These are phyloP conservation scores for Selenicereus undatus DNA, from an alignment of 148 eudicot species.

Conservation along the genomic window DNA sequence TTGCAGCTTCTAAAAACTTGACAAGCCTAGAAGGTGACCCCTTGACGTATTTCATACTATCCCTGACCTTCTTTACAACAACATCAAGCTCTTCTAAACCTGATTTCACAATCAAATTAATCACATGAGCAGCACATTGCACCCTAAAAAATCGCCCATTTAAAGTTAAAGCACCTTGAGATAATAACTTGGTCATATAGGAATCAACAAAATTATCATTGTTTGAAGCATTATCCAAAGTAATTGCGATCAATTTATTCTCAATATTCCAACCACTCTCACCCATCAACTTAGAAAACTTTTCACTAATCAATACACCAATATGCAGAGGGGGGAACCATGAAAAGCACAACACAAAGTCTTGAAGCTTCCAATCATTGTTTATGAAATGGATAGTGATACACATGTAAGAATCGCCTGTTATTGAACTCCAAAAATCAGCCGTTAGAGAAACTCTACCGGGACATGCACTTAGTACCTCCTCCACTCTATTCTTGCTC, in stretches of 20 bases:
- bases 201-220: neutral
- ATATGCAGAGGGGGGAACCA: too few species aligned
- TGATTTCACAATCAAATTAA: neutral
- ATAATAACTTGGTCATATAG: neutral
- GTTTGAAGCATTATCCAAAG: neutral
- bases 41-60: neutral
- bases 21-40: too few species aligned
- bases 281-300: neutral
- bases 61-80: neutral
- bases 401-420: too few species aligned
- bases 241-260: neutral
- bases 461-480: too few species aligned
- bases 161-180: neutral
- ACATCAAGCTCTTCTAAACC: neutral
- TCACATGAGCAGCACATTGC: neutral
- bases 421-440: too few species aligned
- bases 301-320: neutral
- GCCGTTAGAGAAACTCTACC: too few species aligned
- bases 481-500: too few species aligned
- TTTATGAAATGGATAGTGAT: too few species aligned
- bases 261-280: neutral
- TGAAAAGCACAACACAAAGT: too few species aligned
- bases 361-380: too few species aligned
- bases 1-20: too few species aligned
- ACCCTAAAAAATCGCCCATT: neutral